These are phyloP conservation scores for Closterium sp. DNA, from an alignment of 139 green algal species.

Conservation along the genomic window DNA sequence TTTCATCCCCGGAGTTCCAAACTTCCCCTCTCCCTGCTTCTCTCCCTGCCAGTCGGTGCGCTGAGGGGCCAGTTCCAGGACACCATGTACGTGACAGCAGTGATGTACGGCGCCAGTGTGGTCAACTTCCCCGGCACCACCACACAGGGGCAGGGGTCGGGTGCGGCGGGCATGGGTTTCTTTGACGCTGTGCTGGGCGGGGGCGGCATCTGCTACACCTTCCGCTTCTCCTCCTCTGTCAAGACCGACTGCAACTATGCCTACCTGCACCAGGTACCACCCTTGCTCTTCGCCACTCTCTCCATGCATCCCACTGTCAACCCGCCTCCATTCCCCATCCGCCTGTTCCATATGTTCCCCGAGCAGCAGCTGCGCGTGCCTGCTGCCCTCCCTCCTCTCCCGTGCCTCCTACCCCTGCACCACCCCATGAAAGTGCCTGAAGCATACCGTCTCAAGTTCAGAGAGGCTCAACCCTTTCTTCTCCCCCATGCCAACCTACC, in stretches of 20 bases:
- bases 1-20: too few relatives aligned
- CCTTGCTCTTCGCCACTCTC: too few relatives aligned
- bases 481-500: too few relatives aligned
- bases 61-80: background rate
- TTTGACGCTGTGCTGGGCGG: slow-evolving; percentile 1
- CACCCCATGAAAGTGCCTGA: background rate
- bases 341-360: too few relatives aligned
- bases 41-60: background rate
- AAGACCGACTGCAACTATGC: background rate
- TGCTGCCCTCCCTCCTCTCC: too few relatives aligned
- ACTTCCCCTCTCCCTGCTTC: background rate
- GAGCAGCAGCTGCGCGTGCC: too few relatives aligned
- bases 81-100: background rate
- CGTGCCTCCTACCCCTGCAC: background rate
- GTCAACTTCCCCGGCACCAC: background rate
- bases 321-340: too few relatives aligned
- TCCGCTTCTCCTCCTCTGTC: background rate
- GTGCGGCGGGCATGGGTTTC: background rate
- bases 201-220: slow-evolving; percentile 18
- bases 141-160: background rate
- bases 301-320: too few relatives aligned
- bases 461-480: too few relatives aligned
- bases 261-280: background rate
- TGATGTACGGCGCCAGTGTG: background rate
- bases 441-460: too few relatives aligned